Evolutionary conservation across 768 basidiomycete genomes (phyloP).

Genomic region (Hydnomerulius pinastri): DNA sequence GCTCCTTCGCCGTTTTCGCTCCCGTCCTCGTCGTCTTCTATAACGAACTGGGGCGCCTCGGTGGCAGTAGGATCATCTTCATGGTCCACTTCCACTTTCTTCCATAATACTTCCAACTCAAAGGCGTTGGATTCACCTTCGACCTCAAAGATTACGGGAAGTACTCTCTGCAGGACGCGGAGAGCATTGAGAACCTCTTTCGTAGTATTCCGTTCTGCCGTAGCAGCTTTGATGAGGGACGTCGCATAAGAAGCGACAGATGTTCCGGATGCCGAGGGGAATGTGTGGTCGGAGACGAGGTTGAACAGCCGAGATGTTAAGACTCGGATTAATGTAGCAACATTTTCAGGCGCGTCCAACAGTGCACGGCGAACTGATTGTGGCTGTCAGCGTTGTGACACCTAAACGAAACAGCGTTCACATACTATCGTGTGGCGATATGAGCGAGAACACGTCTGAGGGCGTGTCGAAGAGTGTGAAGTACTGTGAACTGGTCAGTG

Average conservation of each 20-base stretch:
- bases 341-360: slow-evolving; percentile 80
- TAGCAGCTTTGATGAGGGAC: slow-evolving; percentile 64
- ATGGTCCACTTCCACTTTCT: slow-evolving; percentile 52
- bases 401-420: slow-evolving; percentile 13
- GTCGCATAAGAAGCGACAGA: slow-evolving; percentile 69
- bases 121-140: slow-evolving; percentile 72
- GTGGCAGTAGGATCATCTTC: slow-evolving; percentile 23
- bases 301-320: slow-evolving; percentile 70
- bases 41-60: slow-evolving; percentile 73
- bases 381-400: slow-evolving; percentile 7
- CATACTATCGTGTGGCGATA: slow-evolving; percentile 84
- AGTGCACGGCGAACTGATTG: slow-evolving; percentile 77
- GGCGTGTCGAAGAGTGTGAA: slow-evolving; percentile 84
- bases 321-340: slow-evolving; percentile 77
- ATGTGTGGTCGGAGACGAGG: slow-evolving; percentile 77
- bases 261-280: slow-evolving; percentile 58
- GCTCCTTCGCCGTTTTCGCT: slow-evolving; percentile 42
- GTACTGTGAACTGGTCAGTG: slow-evolving; percentile 51
- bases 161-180: slow-evolving; percentile 83
- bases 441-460: slow-evolving; percentile 88
- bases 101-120: slow-evolving; percentile 86
- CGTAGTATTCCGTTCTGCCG: slow-evolving; percentile 64
- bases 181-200: slow-evolving; percentile 91
- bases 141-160: slow-evolving; percentile 87
- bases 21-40: slow-evolving; percentile 78